Percentiles rank a stretch among this genome's conserved stretches.
Evolutionary conservation across 306 rosid genomes (phyloP).

Genomic region (Begonia masoniana): DNA sequence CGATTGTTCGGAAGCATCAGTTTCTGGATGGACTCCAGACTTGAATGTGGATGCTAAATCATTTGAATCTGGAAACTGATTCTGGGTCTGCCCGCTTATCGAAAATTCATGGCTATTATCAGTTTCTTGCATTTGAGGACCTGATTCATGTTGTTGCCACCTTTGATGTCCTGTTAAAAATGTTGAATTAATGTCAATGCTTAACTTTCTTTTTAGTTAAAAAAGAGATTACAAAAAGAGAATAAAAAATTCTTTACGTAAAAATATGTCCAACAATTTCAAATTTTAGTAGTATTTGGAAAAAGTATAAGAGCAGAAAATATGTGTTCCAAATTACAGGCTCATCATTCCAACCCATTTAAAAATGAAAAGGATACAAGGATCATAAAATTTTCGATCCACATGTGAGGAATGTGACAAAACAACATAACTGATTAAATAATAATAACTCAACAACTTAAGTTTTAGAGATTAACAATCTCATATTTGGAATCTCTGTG

Average conservation of each 20-base stretch:
- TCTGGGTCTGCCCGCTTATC: conserved; percentile 7
- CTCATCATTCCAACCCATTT: conserved; percentile 5
- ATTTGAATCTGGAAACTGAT: conserved; percentile 39
- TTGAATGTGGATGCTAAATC: conserved; percentile 25
- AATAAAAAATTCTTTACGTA: too few species aligned
- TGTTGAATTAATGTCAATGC: too few species aligned
- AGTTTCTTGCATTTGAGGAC: background rate
- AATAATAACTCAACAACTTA: too few species aligned
- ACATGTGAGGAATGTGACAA: background rate
- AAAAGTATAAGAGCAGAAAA: too few species aligned
- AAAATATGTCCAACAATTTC: too few species aligned
- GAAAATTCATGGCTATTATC: background rate
- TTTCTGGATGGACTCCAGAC: conserved; percentile 29
- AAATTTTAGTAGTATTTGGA: too few species aligned
- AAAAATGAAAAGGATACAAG: conserved; percentile 19
- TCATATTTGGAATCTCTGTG: conserved; percentile 33
- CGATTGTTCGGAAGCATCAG: conserved; percentile 17
- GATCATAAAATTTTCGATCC: conserved; percentile 25
- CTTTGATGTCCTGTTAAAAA: too few species aligned
- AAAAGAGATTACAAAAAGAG: too few species aligned
- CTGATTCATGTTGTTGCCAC: too few species aligned
- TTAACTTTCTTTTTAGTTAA: too few species aligned
- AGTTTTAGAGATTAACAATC: background rate
- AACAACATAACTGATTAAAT: too few species aligned
- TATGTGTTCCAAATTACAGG: too few species aligned